These are phyloP conservation scores for Rhinocladiella mackenziei DNA, from an alignment of 2,329 filamentous ascomycete genomes.

Conservation along the genomic window DNA sequence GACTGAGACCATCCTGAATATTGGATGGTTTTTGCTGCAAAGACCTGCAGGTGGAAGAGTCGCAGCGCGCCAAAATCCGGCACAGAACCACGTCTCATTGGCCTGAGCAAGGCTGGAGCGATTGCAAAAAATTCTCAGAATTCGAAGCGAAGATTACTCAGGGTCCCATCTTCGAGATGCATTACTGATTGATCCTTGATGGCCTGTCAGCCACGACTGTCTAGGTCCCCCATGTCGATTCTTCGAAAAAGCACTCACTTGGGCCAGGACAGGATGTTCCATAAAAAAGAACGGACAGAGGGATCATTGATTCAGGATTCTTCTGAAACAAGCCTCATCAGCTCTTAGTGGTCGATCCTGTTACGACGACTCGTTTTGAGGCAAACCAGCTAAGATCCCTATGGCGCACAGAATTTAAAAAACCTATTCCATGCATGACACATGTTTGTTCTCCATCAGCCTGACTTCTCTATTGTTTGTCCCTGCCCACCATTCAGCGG, in stretches of 20 bases:
- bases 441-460: not conserved
- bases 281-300: not conserved
- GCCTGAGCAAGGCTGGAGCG: too few relatives aligned
- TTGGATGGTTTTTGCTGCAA: not conserved
- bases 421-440: too few relatives aligned
- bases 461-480: not conserved
- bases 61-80: not conserved
- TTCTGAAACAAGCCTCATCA: constrained; percentile 18
- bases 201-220: not conserved
- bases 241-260: too few relatives aligned
- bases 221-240: not conserved
- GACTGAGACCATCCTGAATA: constrained; percentile 2
- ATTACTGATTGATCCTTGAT: too few relatives aligned
- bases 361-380: constrained; percentile 1
- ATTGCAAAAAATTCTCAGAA: not conserved
- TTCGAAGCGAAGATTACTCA: constrained; percentile 21
- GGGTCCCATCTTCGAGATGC: too few relatives aligned
- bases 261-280: too few relatives aligned
- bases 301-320: not conserved
- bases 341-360: constrained; percentile 18
- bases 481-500: not conserved
- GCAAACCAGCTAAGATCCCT: too few relatives aligned
- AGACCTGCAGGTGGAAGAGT: constrained; percentile 4
- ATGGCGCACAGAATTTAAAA: too few relatives aligned
- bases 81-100: not conserved